Evolutionary conservation across 345 rosid species (phyloP).

Genomic region (Ceriops tagal): DNA sequence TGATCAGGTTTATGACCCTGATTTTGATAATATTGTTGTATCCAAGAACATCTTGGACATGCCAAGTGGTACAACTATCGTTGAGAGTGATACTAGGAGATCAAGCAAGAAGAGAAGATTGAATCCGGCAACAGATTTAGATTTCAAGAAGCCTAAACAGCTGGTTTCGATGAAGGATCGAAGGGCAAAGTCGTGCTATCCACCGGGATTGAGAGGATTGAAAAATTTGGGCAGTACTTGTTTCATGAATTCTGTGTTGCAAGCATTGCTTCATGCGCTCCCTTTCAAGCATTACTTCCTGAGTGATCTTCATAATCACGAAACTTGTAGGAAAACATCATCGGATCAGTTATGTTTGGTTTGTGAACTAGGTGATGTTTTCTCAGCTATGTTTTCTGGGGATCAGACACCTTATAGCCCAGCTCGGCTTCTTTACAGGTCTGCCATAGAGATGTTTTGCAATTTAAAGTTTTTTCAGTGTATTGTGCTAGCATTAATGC

Average conservation of each 20-base stretch:
- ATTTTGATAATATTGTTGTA: slow-evolving; percentile 29
- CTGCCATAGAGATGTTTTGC: slow-evolving; percentile 13
- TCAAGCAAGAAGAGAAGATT: slow-evolving; percentile 30
- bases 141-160: slow-evolving; percentile 46
- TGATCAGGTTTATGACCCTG: slow-evolving; percentile 34
- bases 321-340: slow-evolving; percentile 22
- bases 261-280: slow-evolving; percentile 29
- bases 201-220: slow-evolving; percentile 31
- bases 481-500: neutral
- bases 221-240: slow-evolving; percentile 33
- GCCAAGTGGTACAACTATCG: slow-evolving; percentile 9
- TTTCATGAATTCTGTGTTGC: slow-evolving; percentile 34
- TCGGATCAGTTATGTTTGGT: slow-evolving; percentile 25
- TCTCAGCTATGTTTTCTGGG: slow-evolving; percentile 25
- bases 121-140: slow-evolving; percentile 41
- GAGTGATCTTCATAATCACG: slow-evolving; percentile 24
- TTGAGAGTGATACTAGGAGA: slow-evolving; percentile 20
- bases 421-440: slow-evolving; percentile 34
- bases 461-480: slow-evolving; percentile 11
- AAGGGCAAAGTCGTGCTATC: slow-evolving; percentile 30
- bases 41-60: slow-evolving; percentile 18
- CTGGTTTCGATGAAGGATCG: slow-evolving; percentile 18
- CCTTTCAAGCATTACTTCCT: slow-evolving; percentile 29
- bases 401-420: slow-evolving; percentile 30
- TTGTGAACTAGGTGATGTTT: slow-evolving; percentile 22